phyloP scores from a whole-genome alignment of 192 early-diverging fungal species.

The Physocladia obscura region DNA sequence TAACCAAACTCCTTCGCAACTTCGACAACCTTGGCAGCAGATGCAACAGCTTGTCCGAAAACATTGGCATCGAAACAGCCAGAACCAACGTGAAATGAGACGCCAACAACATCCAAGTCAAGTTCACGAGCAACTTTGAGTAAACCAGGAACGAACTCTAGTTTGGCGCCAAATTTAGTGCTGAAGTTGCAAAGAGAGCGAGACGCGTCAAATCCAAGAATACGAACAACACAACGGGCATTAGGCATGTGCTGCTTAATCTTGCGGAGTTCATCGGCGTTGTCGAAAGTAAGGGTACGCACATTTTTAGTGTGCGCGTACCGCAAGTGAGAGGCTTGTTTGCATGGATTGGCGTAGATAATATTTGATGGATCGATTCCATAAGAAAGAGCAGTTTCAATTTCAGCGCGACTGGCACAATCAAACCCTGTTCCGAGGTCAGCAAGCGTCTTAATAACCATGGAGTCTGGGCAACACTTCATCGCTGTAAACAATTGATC shows the following conservation, averaged over 20 bases:
- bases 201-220: constrained; percentile 88
- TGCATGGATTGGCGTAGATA: constrained; percentile 99
- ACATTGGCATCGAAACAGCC: constrained; percentile 88
- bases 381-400: constrained; percentile 73
- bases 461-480: constrained; percentile 94
- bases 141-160: constrained; percentile 63
- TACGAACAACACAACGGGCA: constrained; percentile 88
- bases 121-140: constrained; percentile 75
- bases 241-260: constrained; percentile 78
- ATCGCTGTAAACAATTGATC: constrained; percentile 61
- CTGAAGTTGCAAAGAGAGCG: constrained; percentile 88
- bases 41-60: constrained; percentile 84
- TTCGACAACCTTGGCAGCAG: constrained; percentile 87
- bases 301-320: constrained; percentile 77
- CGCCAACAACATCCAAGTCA: constrained; percentile 84
- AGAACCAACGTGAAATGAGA: constrained; percentile 93
- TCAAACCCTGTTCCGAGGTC: constrained; percentile 90
- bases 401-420: constrained; percentile 90
- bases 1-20: constrained; percentile 76
- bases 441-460: constrained; percentile 78
- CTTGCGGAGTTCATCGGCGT: constrained; percentile 95
- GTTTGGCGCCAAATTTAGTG: constrained; percentile 93
- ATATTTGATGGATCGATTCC: constrained; percentile 75
- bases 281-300: constrained; percentile 97
- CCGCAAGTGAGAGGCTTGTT: constrained; percentile 91